Evolutionary conservation across 2,329 filamentous ascomycete species (phyloP).

Genomic region (Venturia nashicola): DNA sequence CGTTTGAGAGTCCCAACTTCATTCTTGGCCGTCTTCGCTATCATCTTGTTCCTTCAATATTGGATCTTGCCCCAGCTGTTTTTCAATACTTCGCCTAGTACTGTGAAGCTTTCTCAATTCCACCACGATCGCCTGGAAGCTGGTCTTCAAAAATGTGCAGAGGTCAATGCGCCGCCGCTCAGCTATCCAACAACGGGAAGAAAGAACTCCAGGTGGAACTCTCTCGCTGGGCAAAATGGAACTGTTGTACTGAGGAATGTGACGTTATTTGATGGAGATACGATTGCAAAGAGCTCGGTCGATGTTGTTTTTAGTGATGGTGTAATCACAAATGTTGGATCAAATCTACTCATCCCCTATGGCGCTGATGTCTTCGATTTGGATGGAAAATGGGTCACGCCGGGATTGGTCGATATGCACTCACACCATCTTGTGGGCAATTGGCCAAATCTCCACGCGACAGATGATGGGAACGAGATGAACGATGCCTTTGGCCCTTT

Average conservation of each 20-base stretch:
- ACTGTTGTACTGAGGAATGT: constrained; percentile 5
- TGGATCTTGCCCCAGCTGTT: neutral
- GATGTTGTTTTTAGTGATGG: neutral
- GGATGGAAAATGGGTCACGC: constrained; percentile 48
- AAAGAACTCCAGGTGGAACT: constrained; percentile 6
- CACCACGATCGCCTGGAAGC: neutral
- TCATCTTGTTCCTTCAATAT: neutral
- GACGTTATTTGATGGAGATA: constrained; percentile 8
- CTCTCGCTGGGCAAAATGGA: neutral
- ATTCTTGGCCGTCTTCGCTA: neutral
- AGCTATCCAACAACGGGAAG: neutral
- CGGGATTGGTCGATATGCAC: constrained; percentile 62
- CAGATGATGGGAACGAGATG: constrained; percentile 51
- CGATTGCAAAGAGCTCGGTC: neutral
- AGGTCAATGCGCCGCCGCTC: neutral
- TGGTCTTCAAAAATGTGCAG: constrained; percentile 5
- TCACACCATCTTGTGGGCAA: constrained; percentile 50
- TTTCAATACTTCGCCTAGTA: neutral
- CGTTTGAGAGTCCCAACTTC: neutral
- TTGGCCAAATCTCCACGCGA: constrained; percentile 43
- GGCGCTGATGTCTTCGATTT: constrained; percentile 45
- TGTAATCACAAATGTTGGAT: constrained; percentile 13
- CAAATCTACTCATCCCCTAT: neutral
- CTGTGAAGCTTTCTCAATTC: neutral
- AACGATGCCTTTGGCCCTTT: constrained; percentile 36